phyloP scores from a whole-genome alignment of 371 early-diverging fungal genomes.

The Lichtheimia hyalospora region DNA sequence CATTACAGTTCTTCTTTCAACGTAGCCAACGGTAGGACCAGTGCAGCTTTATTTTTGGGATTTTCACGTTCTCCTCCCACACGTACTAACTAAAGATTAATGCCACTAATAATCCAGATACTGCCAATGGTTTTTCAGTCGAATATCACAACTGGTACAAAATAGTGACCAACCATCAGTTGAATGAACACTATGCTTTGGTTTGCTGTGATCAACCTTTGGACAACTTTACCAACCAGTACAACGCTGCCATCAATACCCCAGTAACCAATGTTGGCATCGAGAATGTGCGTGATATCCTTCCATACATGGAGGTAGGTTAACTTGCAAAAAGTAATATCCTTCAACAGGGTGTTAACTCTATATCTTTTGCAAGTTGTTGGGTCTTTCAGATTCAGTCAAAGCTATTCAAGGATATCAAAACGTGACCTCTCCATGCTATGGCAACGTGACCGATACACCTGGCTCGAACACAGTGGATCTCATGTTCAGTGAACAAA shows the following conservation, averaged over 20 bases:
- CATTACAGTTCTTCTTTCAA: constrained; percentile 9
- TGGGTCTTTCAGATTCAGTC: constrained; percentile 14
- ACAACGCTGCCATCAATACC: constrained; percentile 15
- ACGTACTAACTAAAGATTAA: background rate
- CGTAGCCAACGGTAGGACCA: constrained; percentile 9
- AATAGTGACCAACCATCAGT: constrained; percentile 18
- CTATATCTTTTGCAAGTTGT: constrained; percentile 7
- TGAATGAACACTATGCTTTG: constrained; percentile 20
- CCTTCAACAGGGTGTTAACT: background rate
- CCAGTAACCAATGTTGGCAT: constrained; percentile 18
- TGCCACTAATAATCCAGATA: constrained; percentile 5
- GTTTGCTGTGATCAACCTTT: constrained; percentile 22
- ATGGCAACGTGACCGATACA: constrained; percentile 7
- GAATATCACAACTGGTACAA: constrained; percentile 26
- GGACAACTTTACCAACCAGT: constrained; percentile 5
- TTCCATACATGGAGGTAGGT: constrained; percentile 24
- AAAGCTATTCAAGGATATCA: constrained; percentile 10
- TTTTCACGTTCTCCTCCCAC: background rate
- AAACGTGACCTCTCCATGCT: constrained; percentile 24
- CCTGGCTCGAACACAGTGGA: constrained; percentile 10
- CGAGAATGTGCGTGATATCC: constrained; percentile 4
- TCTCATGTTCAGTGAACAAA: constrained; percentile 12
- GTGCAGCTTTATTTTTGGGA: background rate
- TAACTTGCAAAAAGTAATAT: background rate
- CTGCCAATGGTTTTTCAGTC: constrained; percentile 15